Evolutionary conservation across 2,329 filamentous ascomycete species (phyloP), one percentile per base, ranked within the genome.

Genomic region (Monilinia fructicola): DNA sequence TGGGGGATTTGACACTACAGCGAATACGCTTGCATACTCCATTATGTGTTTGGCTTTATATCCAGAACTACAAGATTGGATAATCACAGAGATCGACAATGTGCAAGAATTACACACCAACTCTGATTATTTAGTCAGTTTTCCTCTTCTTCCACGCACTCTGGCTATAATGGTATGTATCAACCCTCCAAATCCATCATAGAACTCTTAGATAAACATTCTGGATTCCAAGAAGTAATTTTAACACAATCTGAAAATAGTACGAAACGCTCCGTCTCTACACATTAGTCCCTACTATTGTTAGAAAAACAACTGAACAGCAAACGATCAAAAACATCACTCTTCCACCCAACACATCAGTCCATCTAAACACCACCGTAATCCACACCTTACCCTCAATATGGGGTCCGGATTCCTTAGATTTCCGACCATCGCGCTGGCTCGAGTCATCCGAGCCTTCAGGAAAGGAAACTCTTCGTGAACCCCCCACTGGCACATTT

Each of bases 381-480:
- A 73, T 78, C 1, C 84, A 86, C 72, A 80, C 81, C 31, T 84
- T 86, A 71, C 84, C 84, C 3, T 81, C 79, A 64, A 83, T 83
- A 71, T 87, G 84, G 84, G 54, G 67, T 7, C 74, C 52, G 31
- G 75, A 87, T 67, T 76, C 83, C 2, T 77, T 83, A 38, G 77
- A 81, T 50, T 87, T 85, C 75, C 78, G 81, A 54, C 85, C 85
- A 0, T 82, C 86, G 72, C 80, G 85, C 52, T 87, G 85, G 85
- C 76, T 87, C 42, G 58, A 67, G 7, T 31, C 58, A 7, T 55
- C 65, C 23, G 28, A 54, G 12, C 46, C 52, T 42, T 63, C 58
- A 6, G 44, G 35, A 3, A 60, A 11, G 2, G 56, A 60, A 60
- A 60, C 21, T 5, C 28, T 67, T 6, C 61, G 63, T 44, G 48